A percentile compares a stretch with the other conserved stretches of the same genome.
Conservation (phyloP, 768 basidiomycete genomes). For the Dacryopinax spathularia region DNA sequence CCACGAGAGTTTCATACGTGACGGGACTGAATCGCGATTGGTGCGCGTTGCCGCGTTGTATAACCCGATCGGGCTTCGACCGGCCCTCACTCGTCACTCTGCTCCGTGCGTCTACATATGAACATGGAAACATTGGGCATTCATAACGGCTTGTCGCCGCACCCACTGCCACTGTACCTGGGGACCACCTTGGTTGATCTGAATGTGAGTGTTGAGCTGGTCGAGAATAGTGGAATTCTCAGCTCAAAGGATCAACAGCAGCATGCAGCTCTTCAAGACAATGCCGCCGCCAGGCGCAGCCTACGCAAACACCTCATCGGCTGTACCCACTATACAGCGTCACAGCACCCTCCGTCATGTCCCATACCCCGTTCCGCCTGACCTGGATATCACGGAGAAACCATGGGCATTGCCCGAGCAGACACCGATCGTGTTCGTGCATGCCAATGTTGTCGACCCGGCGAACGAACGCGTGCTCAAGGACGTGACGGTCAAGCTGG, state of each 20-base stretch:
- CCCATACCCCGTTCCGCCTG: neutral
- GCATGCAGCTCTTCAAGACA: neutral
- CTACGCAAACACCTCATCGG: neutral
- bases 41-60: neutral
- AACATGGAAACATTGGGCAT: neutral
- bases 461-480: slow-evolving; percentile 16
- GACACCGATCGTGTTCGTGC: slow-evolving; percentile 21
- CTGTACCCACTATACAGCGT: neutral
- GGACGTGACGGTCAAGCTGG: slow-evolving; percentile 20
- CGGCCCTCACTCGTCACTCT: neutral
- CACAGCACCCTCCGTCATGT: neutral
- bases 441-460: slow-evolving; percentile 26
- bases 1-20: neutral
- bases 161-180: neutral
- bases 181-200: neutral
- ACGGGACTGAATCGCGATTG: neutral
- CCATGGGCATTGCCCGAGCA: slow-evolving; percentile 25
- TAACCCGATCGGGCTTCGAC: slow-evolving; percentile 2
- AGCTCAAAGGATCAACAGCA: neutral
- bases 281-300: neutral
- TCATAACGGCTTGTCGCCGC: neutral
- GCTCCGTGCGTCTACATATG: neutral
- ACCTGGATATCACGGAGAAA: slow-evolving; percentile 15
- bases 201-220: neutral
- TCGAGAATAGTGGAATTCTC: neutral